These are phyloP conservation scores for Vanderwaltozyma polyspora DNA, from an alignment of 805 yeast genomes.

Conservation along the genomic window DNA sequence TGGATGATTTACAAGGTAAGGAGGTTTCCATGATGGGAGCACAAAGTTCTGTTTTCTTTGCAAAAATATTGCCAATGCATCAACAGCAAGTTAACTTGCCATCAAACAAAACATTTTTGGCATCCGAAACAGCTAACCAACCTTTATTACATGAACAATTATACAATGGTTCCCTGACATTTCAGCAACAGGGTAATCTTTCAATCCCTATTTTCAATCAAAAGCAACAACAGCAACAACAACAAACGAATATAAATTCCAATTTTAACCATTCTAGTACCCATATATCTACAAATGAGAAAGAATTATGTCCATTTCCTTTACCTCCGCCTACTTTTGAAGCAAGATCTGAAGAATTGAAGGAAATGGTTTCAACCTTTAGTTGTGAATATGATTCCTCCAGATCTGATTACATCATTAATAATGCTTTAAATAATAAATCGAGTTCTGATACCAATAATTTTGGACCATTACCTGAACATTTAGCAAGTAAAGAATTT, in stretches of 20 bases:
- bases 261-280: not conserved
- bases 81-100: constrained; percentile 10
- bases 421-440: constrained; percentile 32
- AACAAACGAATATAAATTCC: constrained; percentile 5
- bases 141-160: constrained; percentile 26
- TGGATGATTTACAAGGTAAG: constrained; percentile 66
- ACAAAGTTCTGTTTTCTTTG: constrained; percentile 72
- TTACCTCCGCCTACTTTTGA: constrained; percentile 24
- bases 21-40: constrained; percentile 68
- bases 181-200: constrained; percentile 25
- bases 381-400: constrained; percentile 14
- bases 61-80: constrained; percentile 44
- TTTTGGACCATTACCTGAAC: constrained; percentile 71
- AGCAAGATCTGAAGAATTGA: constrained; percentile 9
- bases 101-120: constrained; percentile 2
- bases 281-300: constrained; percentile 11
- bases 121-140: constrained; percentile 10
- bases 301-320: constrained; percentile 27
- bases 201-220: constrained; percentile 21
- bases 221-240: constrained; percentile 6
- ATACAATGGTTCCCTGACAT: constrained; percentile 23
- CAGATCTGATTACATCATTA: constrained; percentile 35
- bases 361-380: constrained; percentile 16
- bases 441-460: constrained; percentile 37
- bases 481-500: constrained; percentile 53